Evolutionary conservation across 305 asterid species (phyloP).

Genomic region (Ajuga reptans): DNA sequence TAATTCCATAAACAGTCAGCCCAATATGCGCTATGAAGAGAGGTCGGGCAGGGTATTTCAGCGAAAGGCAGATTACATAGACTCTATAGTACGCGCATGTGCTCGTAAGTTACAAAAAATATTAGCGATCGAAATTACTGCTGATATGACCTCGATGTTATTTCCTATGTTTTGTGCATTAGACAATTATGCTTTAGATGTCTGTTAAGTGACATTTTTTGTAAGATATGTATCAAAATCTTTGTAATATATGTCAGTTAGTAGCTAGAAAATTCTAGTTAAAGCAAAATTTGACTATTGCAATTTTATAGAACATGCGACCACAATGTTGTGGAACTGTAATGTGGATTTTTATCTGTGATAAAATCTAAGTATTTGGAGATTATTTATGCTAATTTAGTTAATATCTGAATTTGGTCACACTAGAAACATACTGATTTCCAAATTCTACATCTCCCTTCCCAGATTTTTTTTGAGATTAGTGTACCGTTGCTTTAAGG

Average conservation of each 20-base stretch:
- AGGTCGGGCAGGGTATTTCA: slow-evolving; percentile 70
- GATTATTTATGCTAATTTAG: neutral
- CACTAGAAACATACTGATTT: neutral
- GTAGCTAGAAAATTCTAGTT: neutral
- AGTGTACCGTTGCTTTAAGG: neutral
- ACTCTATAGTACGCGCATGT: slow-evolving; percentile 77
- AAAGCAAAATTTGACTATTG: neutral
- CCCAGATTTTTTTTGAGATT: neutral
- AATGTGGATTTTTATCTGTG: neutral
- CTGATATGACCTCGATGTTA: neutral
- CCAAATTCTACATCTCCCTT: neutral
- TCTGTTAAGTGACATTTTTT: neutral
- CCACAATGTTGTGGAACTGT: neutral
- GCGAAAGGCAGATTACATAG: slow-evolving; percentile 76
- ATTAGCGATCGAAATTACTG: neutral
- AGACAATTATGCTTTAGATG: slow-evolving; percentile 7
- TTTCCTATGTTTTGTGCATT: neutral
- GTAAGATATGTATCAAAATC: neutral
- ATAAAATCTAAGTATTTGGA: neutral
- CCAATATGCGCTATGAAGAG: slow-evolving; percentile 66
- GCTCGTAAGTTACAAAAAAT: slow-evolving; percentile 71
- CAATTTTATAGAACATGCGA: slow-evolving; percentile 1
- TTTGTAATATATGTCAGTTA: neutral
- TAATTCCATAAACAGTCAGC: slow-evolving; percentile 70
- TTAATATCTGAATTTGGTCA: neutral